Evolutionary conservation across 441 rosid species (phyloP).

Genomic region (Kokia cookei): DNA sequence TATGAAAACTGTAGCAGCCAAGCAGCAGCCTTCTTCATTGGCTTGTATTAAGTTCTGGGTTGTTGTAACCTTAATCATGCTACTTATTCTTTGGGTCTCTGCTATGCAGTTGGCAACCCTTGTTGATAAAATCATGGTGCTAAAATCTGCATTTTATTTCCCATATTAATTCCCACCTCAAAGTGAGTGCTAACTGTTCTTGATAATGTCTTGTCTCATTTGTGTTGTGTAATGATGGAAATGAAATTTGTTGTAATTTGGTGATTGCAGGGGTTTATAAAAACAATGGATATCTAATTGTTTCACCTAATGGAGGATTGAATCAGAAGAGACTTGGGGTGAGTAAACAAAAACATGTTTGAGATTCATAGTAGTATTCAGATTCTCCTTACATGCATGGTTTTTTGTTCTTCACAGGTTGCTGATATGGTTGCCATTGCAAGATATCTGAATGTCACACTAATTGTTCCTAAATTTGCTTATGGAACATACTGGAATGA

Average conservation of each 20-base stretch:
- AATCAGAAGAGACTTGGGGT: constrained; percentile 53
- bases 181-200: constrained; percentile 1
- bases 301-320: constrained; percentile 72
- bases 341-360: not conserved
- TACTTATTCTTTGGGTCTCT: constrained; percentile 10
- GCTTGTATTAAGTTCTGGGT: constrained; percentile 9
- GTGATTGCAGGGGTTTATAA: constrained; percentile 42
- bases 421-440: constrained; percentile 70
- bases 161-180: not conserved
- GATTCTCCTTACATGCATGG: not conserved
- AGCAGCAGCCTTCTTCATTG: not conserved
- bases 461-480: constrained; percentile 63
- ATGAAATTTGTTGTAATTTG: not conserved
- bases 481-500: constrained; percentile 64
- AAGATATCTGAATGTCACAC: constrained; percentile 59
- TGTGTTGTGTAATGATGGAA: not conserved
- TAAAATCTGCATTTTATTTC: not conserved
- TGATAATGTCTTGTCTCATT: not conserved
- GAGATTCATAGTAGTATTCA: not conserved
- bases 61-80: not conserved
- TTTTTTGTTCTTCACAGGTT: constrained; percentile 31
- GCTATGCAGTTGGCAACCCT: constrained; percentile 4
- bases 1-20: not conserved
- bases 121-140: not conserved
- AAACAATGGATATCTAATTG: constrained; percentile 61